Evolutionary conservation across 2,329 filamentous ascomycete genomes (phyloP), one percentile per base, ranked within the genome.

Genomic region (Fusarium guadeloupense): DNA sequence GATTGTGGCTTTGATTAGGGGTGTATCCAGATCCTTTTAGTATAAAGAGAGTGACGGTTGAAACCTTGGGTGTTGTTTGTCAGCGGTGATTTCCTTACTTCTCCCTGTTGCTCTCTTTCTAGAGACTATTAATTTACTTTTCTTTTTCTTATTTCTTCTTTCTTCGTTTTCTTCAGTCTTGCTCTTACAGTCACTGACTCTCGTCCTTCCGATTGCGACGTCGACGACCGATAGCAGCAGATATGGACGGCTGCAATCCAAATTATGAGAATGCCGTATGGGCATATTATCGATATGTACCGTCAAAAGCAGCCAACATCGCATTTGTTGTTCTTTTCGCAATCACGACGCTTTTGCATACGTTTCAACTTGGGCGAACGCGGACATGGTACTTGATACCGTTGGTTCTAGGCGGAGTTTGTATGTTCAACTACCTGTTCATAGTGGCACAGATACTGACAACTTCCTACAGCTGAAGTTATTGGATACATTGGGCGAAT

Each of bases 401-500:
- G 2, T 53, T 71, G 12, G 60, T 71, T 14, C 10, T 54, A 4
- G 69, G 69, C 3, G 69, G 69, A 43, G 20, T 59, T 4, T 59
- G 66, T 70, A 64, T 3, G 66, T 53, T 41, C 14, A 23, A 7
- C 34, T 30, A 31, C n/a, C n/a, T 35, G 31, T 35, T 13, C 4
- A 7, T 10, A 7, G 20, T n/a, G 13, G n/a, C 13, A 8, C 12
- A 31, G 35, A 16, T 35, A 19, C 44, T 66, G 20, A 62, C 20
- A 2, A 6, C 17, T 4, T 4, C 20, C 16, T 14, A 19, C 5
- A 72, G 70, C 58, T 6, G 69, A 74, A 50, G 45, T 61, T 14
- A 59, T 72, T 8, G 71, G 71, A 44, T 86, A 85, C 62, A 71
- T 82, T 35, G 81, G 79, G 6, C 79, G 84, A 52, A 68, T 79